Conservation (phyloP, 73 alveolate genomes). For the Paramecium sonneborni region DNA sequence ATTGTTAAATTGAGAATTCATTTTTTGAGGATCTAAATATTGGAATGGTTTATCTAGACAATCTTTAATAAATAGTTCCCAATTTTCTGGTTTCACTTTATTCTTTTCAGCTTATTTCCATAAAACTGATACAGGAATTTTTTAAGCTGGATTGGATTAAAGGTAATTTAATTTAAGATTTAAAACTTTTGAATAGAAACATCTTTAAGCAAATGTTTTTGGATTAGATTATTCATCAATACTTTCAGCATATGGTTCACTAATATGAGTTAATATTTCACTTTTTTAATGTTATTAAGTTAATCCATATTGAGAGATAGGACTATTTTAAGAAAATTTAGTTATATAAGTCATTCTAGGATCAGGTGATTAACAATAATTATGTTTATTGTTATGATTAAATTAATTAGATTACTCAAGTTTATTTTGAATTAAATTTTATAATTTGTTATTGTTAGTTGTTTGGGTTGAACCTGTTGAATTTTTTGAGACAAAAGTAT, state of each 20-base stretch:
- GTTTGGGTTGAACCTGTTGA: not conserved
- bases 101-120: not conserved
- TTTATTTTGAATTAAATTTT: not conserved
- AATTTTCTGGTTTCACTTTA: not conserved
- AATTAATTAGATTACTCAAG: not conserved
- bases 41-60: not conserved
- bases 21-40: not conserved
- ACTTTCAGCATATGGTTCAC: not conserved
- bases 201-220: not conserved
- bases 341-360: constrained; percentile 23
- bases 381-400: not conserved
- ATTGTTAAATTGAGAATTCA: not conserved
- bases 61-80: not conserved
- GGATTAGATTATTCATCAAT: not conserved
- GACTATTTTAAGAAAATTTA: constrained; percentile 28
- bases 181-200: not conserved
- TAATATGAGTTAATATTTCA: constrained; percentile 14
- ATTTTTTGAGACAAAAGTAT: not conserved
- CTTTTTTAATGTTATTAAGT: not conserved
- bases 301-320: not conserved
- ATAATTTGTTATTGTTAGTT: not conserved
- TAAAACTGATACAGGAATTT: not conserved
- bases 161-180: constrained; percentile 1
- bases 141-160: not conserved
- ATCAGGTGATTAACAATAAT: constrained; percentile 17